Conservation (phyloP, 805 yeast species). For the Cyberlindnera maritima region DNA sequence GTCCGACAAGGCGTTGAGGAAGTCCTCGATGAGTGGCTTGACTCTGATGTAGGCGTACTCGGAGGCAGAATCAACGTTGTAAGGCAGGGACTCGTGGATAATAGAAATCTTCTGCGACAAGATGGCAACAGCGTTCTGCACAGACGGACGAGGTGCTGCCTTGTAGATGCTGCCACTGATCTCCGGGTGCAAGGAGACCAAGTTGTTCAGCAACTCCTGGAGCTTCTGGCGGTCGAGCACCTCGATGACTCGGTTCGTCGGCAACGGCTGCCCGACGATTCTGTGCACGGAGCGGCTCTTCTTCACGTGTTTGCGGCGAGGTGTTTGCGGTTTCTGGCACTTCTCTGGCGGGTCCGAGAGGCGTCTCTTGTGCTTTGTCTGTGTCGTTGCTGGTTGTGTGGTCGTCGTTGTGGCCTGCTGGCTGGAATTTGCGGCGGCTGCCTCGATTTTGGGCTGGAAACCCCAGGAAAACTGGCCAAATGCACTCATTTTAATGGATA, state of each 20-base stretch:
- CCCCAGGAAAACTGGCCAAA: constrained; percentile 28
- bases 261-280: constrained; percentile 56
- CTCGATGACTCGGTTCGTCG: constrained; percentile 64
- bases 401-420: background rate
- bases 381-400: background rate
- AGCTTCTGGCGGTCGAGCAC: constrained; percentile 58
- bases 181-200: constrained; percentile 63
- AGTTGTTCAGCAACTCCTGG: constrained; percentile 46
- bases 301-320: constrained; percentile 6
- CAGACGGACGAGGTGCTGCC: constrained; percentile 57
- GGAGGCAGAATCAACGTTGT: constrained; percentile 65
- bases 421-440: constrained; percentile 10
- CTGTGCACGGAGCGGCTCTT: constrained; percentile 6
- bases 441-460: constrained; percentile 27
- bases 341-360: constrained; percentile 7
- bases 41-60: constrained; percentile 79
- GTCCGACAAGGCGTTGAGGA: constrained; percentile 68
- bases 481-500: constrained; percentile 13
- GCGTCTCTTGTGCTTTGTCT: constrained; percentile 8
- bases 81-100: constrained; percentile 59
- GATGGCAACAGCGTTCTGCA: constrained; percentile 49
- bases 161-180: constrained; percentile 47
- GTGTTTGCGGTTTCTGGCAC: constrained; percentile 3
- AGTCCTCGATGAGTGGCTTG: constrained; percentile 63
- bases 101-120: constrained; percentile 39